Evolutionary conservation across 768 basidiomycete genomes (phyloP), one percentile per base, ranked within the genome.

Genomic region (Trametes cingulata): DNA sequence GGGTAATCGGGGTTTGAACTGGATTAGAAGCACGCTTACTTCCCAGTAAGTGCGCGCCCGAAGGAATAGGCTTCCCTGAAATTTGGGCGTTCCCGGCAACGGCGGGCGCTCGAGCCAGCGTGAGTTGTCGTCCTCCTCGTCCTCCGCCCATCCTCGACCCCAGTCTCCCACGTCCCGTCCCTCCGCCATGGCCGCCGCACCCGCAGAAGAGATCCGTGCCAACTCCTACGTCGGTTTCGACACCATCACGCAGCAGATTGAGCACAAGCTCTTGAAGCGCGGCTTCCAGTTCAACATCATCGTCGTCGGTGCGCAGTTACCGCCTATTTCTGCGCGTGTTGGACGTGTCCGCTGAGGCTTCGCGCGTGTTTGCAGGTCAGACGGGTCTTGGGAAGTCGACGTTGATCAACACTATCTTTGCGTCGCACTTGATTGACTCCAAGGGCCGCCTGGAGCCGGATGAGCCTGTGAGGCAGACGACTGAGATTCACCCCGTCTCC

Each of bases 221-320:
- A 82, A 90, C 63, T 87, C 91, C 47, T 96, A 98, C 74, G 95
- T 98, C 75, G 95, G 95, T 72, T 98, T 98, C 80, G 95, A 98
- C 83, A 87, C 90, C 65, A 97, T 98, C 75, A 96, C 95, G 60
- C 85, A 87, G 71, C 96, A 98, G 77, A 98, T 98, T 68, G 96
- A 99, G 82, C 91, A 95, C 84, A 98, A 98, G 84, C 89, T 98
- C 65, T 85, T 98, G 79, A 98, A 98, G 80, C 87, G 96, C 64
- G 96, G 96, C 61, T 98, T 98, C 83, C 93, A 98, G 81, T 98
- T 98, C 85, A 98, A 98, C 71, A 91, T 97, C 61, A 98, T 98
- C 72, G 90, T 93, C 62, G 96, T 90, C 68, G 96, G 95, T 95
- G 66, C 69, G 89, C 52, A 45, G 49, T 25, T n/a, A 25, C 27